Evolutionary conservation across 176 grass and related monocot species (phyloP).

Genomic region (Dendrocalamus sinicus): DNA sequence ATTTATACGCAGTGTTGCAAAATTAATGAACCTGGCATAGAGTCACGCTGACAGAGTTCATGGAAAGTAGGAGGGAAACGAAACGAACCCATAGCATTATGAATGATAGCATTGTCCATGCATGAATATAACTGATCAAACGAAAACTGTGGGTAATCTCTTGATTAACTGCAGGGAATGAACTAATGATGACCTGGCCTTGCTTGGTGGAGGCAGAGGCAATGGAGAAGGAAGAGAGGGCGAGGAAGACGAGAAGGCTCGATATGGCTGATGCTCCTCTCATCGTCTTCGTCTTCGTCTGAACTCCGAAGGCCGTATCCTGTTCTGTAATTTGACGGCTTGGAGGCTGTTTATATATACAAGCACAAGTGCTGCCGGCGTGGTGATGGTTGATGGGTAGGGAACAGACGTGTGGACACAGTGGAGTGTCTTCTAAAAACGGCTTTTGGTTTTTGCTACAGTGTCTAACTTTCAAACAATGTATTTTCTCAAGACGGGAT

Average conservation of each 20-base stretch:
- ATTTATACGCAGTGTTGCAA: neutral
- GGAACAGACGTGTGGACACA: neutral
- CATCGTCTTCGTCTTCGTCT: conserved; percentile 7
- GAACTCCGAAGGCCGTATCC: neutral
- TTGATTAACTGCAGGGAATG: neutral
- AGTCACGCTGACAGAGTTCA: neutral
- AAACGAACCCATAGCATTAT: neutral
- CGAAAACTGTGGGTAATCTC: conserved; percentile 20
- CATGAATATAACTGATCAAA: neutral
- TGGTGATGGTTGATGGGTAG: conserved; percentile 10
- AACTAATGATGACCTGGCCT: conserved; percentile 49
- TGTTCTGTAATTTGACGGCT: neutral
- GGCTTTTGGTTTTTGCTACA: no score
- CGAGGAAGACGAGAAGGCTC: conserved; percentile 40
- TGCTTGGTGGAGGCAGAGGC: conserved; percentile 46
- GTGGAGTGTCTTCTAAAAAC: neutral
- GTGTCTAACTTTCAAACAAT: no score
- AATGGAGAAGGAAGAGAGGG: conserved; percentile 43
- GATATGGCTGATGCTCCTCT: conserved; percentile 14
- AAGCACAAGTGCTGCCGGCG: neutral
- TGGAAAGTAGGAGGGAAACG: neutral
- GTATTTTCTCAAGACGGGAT: no score
- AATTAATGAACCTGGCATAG: neutral
- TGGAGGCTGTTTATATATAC: conserved; percentile 33
- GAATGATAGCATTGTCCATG: neutral